Base-by-base conservation (phyloP, 1,139 yeast species). In the Nakaseomyces sp. region DNA sequence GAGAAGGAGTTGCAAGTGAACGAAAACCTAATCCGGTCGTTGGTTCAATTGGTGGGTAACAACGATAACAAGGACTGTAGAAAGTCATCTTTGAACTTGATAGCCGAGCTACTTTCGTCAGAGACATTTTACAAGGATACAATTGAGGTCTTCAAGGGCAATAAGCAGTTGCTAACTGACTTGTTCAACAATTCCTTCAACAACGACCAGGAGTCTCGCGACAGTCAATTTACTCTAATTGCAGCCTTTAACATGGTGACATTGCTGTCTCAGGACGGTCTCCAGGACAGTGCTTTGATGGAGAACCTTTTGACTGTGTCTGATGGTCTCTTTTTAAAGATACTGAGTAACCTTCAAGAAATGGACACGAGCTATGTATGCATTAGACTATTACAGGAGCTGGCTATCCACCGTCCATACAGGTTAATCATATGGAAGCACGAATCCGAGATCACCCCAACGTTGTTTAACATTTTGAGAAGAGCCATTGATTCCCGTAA, bases 1-100 rank as follows among this genome's bases (percentile, higher is more conserved):
- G 22, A 37, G 17, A 19, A 44, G 8, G 55, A 58, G 61, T 48
- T 62, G 43, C 48, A 64, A 69, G 37, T 58, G 15, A 46, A 54
- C 39, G 52, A 45, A 5, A 41, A 47, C 1, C 45, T 55, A 8
- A 47, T 61, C 24, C 44, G 49, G 29, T 52, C 64, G n/a, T 49
- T 60, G 38, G 48, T 61, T 35, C 63, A 58, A 43, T 46, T 60
- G 12, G 49, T 61, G 28, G 49, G 51, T n/a, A 53, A 54, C 24
- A 50, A 54, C 7, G 48, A 48, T 29, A 57, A 57, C 42, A 46
- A 47, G n/a, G 96, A 88, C 55, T 82, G 85, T 26, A 74, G 80
- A 55, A 83, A 84, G 63, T 81, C 81, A 58, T 73, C 83, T 28
- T 73, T 84, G 49, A 85, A 84, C 30, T 69, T 86, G 50, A 68